phyloP scores from a whole-genome alignment of 139 green algal species.

The Prasinococcaceae sp. region DNA sequence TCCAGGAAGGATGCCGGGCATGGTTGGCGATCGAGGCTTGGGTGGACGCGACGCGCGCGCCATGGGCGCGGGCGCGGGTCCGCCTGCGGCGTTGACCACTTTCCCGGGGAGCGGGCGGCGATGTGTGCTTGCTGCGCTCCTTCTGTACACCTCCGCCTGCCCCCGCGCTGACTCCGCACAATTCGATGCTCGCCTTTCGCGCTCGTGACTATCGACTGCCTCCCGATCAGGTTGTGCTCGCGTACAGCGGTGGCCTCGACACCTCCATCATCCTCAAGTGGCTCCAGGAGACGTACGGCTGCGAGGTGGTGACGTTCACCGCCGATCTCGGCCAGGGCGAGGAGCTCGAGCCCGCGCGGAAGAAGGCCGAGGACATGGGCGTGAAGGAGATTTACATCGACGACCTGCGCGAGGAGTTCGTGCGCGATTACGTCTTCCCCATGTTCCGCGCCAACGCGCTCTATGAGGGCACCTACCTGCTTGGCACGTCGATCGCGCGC shows the following conservation, averaged over 20 bases:
- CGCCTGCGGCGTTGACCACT: no score
- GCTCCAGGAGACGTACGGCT: constrained; percentile 79
- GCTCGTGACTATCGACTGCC: no score
- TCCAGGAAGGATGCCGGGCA: no score
- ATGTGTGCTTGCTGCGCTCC: no score
- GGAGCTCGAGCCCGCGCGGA: constrained; percentile 81
- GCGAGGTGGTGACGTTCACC: constrained; percentile 86
- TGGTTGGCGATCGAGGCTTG: no score
- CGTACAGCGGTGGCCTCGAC: constrained; percentile 87
- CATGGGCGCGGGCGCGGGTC: no score
- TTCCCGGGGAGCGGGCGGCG: no score
- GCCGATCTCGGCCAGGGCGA: constrained; percentile 93
- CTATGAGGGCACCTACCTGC: constrained; percentile 96
- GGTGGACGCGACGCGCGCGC: no score
- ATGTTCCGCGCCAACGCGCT: constrained; percentile 94
- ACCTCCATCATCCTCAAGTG: constrained; percentile 98
- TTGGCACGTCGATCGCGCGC: constrained; percentile 95
- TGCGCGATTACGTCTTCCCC: constrained; percentile 93
- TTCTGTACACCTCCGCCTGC: no score
- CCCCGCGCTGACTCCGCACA: no score
- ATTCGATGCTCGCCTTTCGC: no score
- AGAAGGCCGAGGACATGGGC: constrained; percentile 76
- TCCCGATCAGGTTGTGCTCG: constrained; percentile 89
- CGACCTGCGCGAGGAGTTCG: constrained; percentile 96
- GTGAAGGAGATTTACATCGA: constrained; percentile 97